Evolutionary conservation across 1,284 basidiomycete species (phyloP), one percentile per base, ranked within the genome.

Genomic region (Rhodotorula sp.): DNA sequence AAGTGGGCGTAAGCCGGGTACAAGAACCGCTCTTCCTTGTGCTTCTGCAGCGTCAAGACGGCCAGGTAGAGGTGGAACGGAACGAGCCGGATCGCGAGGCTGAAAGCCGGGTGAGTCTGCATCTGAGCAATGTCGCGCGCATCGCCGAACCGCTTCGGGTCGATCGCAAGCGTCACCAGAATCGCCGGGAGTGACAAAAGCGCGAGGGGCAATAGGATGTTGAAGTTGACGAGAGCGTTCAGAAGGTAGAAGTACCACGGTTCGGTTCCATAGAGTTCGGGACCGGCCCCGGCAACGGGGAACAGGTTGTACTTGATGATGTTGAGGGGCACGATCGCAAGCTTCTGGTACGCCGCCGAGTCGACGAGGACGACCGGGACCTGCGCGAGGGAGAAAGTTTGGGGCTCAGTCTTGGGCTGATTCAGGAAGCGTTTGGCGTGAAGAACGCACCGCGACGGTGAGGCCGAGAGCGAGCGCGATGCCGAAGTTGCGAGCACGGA

Each of bases 1-100:
- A 99, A 82, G 57, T 98, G 82, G 0, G 93, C 89, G 81, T 97
- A 99, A 2, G 88, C 89, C 1, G 96, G 95, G 81, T 89, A 99
- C 88, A 99, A 91, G 83, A 99, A 99, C 33, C 96, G 85, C 80
- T 99, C 96, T 81, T 99, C 96, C 83, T 99, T 99, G 83, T 99
- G 96, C 8, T 89, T 82, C 82, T 99, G 96, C 3, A 84, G 73
- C 14, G 87, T 88, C 73, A 99, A 83, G 73, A 96, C 87, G 4
- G 80, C 85, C 60, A 90, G 79, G 95, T 96, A 99, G 42, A 97
- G 76, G 82, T 99, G 98, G 77, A 95, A 86, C 1, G 94, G 94
- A 10, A 86, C 81, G 24, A 98, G 83, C 56, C 95, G 86, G 66
- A 95, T 78, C 0, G 85, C 85, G 54, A 98, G 83, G 44, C 95